Base-by-base conservation (phyloP, 345 rosid genomes). In the Corchorus olitorius region DNA sequence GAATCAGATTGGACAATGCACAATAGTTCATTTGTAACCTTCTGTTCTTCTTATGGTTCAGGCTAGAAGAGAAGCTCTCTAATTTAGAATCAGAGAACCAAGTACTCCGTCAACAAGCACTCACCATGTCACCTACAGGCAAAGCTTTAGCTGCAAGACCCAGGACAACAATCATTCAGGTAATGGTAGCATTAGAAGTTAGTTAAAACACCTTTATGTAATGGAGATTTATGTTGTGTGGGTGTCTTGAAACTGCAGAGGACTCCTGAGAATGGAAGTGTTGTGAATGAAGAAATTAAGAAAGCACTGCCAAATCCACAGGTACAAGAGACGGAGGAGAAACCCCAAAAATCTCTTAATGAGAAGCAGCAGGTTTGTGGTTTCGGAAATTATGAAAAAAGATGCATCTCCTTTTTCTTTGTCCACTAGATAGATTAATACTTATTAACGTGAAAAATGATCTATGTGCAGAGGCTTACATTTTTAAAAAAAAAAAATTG, bases 11-110 rank as follows among this genome's bases (percentile, higher is more conserved):
- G 34, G 37, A 12, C 13, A 20, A 20, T 41, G 53, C 4, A 34
- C 6, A 70, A 20, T 70, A 39, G 60, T 14, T n/a, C 39, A 12
- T 52, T 11, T 56, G 43, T 41, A 71, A 70, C 58, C 9, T 17
- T 70, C 50, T 70, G 17, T 68, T 70, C 65, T 49, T 46, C 59
- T 63, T 41, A 43, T 70, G 67, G 27, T 74, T 72, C 87, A 91
- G 97, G 77, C 71, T 91, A 50, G 88, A 84, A 83, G 97, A 96
- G 80, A 96, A 89, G 84, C 86, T 89, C 73, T 87, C 92, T 65
- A 96, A 91, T 82, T 86, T 90, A 81, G 97, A 91, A 84, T 92
- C 97, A 53, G 99, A 96, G 86, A 96, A 88, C 77, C 91, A 96
- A 84, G 88, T 96, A 77, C 89, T 93, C 80, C 93, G 98, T 77